phyloP scores from a whole-genome alignment of 768 basidiomycete genomes.

The Collybia nuda region DNA sequence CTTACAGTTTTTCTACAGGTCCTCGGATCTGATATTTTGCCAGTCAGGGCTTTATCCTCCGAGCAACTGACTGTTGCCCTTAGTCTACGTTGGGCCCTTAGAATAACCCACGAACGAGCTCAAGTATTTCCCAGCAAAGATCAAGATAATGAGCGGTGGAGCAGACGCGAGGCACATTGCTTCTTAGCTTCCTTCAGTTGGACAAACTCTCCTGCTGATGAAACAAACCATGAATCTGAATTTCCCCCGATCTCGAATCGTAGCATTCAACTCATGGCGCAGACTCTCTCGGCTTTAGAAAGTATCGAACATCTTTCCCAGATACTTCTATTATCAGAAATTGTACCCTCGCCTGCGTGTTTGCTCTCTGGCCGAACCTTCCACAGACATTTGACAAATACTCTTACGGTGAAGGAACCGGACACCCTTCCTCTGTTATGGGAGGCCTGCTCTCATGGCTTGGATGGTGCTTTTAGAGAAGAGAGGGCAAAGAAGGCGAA shows the following conservation, averaged over 20 bases:
- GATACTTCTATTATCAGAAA: slow-evolving; percentile 53
- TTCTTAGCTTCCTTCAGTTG: slow-evolving; percentile 54
- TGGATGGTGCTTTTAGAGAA: slow-evolving; percentile 48
- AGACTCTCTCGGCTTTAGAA: slow-evolving; percentile 59
- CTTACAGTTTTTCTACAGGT: slow-evolving; percentile 55
- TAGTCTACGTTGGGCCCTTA: slow-evolving; percentile 62
- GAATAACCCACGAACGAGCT: slow-evolving; percentile 48
- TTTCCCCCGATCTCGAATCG: slow-evolving; percentile 50
- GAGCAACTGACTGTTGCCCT: slow-evolving; percentile 52
- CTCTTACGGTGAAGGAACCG: slow-evolving; percentile 15
- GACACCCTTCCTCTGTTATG: slow-evolving; percentile 36
- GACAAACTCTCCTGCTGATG: slow-evolving; percentile 8
- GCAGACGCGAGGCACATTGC: slow-evolving; percentile 55
- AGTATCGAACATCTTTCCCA: slow-evolving; percentile 61
- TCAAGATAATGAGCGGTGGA: slow-evolving; percentile 72
- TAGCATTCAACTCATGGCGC: slow-evolving; percentile 68
- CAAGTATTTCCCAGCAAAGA: slow-evolving; percentile 51
- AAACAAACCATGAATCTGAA: slow-evolving; percentile 7
- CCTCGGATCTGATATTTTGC: slow-evolving; percentile 51
- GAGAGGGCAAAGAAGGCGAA: slow-evolving; percentile 47
- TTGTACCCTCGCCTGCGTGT: slow-evolving; percentile 43
- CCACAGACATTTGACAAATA: slow-evolving; percentile 49
- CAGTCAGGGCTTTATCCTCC: slow-evolving; percentile 45
- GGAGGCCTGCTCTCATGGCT: slow-evolving; percentile 43
- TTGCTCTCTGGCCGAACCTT: slow-evolving; percentile 60